Conservation (phyloP, 2,329 filamentous ascomycete genomes). For the Ophiostoma ulmi region DNA sequence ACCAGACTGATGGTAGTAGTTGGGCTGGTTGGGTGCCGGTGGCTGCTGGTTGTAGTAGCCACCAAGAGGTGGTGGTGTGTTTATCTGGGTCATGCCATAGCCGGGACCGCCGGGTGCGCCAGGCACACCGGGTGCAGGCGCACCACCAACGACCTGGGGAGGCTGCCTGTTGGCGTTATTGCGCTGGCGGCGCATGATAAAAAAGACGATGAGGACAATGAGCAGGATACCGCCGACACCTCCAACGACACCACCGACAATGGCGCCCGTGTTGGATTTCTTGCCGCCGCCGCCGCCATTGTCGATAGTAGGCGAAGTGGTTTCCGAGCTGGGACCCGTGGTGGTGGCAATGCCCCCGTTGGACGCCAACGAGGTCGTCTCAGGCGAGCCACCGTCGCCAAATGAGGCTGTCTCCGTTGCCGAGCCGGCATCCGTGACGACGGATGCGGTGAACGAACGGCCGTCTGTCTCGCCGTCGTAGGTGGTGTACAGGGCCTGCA, state of each 20-base stretch:
- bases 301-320: not conserved
- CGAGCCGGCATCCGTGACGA: constrained; percentile 8
- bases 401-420: constrained; percentile 14
- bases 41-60: constrained; percentile 18
- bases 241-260: constrained; percentile 36
- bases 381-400: not conserved
- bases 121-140: not conserved
- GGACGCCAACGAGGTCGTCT: not conserved
- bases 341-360: not conserved
- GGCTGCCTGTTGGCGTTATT: constrained; percentile 13
- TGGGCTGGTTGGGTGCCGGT: not conserved
- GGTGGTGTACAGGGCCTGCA: constrained; percentile 23
- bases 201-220: constrained; percentile 29
- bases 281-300: not conserved
- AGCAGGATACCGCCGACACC: constrained; percentile 33
- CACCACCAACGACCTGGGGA: not conserved
- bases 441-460: constrained; percentile 23
- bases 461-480: constrained; percentile 25
- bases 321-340: not conserved
- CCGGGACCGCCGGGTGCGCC: constrained; percentile 12
- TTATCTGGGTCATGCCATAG: constrained; percentile 20
- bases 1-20: constrained; percentile 13
- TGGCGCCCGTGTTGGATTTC: constrained; percentile 30
- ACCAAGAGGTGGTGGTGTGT: constrained; percentile 16
- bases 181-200: constrained; percentile 30